Evolutionary conservation across 768 basidiomycete species (phyloP).

Genomic region (Lactarius deliciosus): DNA sequence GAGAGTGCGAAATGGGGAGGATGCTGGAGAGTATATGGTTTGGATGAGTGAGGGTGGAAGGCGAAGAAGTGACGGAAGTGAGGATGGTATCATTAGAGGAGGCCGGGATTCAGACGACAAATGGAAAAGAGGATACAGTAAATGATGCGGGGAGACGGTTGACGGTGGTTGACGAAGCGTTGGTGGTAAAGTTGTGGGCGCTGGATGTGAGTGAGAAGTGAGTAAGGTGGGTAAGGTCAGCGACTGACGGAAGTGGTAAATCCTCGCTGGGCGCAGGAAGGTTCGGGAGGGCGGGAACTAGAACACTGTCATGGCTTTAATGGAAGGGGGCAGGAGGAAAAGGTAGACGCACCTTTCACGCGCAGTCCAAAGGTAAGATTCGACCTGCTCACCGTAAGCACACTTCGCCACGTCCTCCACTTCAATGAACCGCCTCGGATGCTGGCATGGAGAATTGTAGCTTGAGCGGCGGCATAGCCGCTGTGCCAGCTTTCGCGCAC

Average conservation of each 20-base stretch:
- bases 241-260: slow-evolving; percentile 52
- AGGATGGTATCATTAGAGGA: too few relatives aligned
- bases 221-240: slow-evolving; percentile 58
- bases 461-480: slow-evolving; percentile 16
- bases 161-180: slow-evolving; percentile 55
- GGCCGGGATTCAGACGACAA: slow-evolving; percentile 40
- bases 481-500: slow-evolving; percentile 21
- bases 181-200: slow-evolving; percentile 33
- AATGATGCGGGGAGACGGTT: slow-evolving; percentile 55
- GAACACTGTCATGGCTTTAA: slow-evolving; percentile 13
- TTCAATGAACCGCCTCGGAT: slow-evolving; percentile 13
- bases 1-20: slow-evolving; percentile 47
- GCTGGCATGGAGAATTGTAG: background rate
- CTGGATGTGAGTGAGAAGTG: slow-evolving; percentile 49
- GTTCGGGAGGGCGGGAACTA: slow-evolving; percentile 67
- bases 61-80: slow-evolving; percentile 47
- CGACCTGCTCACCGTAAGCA: slow-evolving; percentile 11
- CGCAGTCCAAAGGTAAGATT: slow-evolving; percentile 36
- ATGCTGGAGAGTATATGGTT: slow-evolving; percentile 60
- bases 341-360: slow-evolving; percentile 49
- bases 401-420: background rate
- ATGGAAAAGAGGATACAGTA: slow-evolving; percentile 58
- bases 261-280: slow-evolving; percentile 58
- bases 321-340: slow-evolving; percentile 13
- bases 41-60: slow-evolving; percentile 63